Percentiles rank a stretch among this genome's conserved stretches.
phyloP scores from a whole-genome alignment of 2,329 filamentous ascomycete species.

The Fusarium phyllophilum region DNA sequence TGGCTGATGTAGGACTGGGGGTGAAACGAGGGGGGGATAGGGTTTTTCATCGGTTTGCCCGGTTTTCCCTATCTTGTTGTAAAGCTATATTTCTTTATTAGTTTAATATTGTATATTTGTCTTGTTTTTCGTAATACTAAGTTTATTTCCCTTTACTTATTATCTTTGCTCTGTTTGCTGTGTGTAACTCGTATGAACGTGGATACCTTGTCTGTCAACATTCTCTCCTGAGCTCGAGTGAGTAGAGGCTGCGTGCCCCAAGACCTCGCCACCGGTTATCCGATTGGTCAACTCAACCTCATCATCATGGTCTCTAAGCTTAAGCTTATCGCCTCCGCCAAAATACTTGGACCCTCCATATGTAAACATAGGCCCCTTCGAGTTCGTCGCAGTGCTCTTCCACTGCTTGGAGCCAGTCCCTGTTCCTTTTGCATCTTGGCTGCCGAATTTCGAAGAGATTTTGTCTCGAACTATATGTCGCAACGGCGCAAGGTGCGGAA shows the following conservation, averaged over 20 bases:
- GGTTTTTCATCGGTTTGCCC: not conserved
- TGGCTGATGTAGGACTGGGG: too few species aligned
- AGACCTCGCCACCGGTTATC: not conserved
- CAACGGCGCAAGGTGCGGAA: not conserved
- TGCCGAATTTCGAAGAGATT: not conserved
- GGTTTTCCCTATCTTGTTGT: not conserved
- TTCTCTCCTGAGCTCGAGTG: not conserved
- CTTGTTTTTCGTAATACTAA: not conserved
- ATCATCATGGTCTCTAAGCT: not conserved
- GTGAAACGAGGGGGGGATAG: fast-evolving
- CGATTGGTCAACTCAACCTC: not conserved
- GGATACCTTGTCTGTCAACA: not conserved
- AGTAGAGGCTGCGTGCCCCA: not conserved
- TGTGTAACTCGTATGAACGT: not conserved
- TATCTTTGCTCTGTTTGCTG: not conserved
- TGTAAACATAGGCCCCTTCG: not conserved
- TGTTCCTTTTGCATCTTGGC: not conserved
- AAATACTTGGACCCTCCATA: not conserved
- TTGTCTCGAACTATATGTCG: not conserved
- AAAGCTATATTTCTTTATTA: too few species aligned
- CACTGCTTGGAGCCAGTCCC: not conserved
- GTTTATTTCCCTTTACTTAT: not conserved
- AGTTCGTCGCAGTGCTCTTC: not conserved
- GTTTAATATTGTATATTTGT: too few species aligned
- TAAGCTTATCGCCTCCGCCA: not conserved